Evolutionary conservation across 2,329 filamentous ascomycete species (phyloP).

Genomic region (Plenodomus tracheiphilus): DNA sequence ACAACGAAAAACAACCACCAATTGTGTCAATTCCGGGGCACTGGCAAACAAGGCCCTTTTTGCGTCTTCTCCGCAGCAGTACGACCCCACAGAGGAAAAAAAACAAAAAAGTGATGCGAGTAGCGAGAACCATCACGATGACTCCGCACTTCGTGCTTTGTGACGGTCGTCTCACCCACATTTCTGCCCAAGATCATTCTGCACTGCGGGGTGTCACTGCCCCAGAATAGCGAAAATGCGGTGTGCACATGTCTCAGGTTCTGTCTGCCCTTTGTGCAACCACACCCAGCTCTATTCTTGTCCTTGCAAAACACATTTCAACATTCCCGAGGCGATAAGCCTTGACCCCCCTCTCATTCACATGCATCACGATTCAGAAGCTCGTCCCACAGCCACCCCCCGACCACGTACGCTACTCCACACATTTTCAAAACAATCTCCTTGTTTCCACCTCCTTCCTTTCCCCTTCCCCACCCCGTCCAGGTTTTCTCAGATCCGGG

Average conservation of each 20-base stretch:
- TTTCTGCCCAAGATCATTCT: conserved; percentile 1
- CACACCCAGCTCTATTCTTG: conserved; percentile 14
- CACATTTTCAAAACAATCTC: neutral
- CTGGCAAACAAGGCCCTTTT: neutral
- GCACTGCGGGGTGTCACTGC: neutral
- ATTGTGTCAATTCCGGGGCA: neutral
- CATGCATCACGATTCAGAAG: conserved; percentile 5
- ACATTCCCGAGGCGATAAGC: conserved; percentile 19
- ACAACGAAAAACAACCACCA: conserved; percentile 11
- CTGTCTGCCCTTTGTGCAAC: conserved; percentile 13
- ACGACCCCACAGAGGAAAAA: neutral
- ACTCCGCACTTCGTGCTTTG: neutral
- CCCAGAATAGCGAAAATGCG: conserved; percentile 11
- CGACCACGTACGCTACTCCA: conserved; percentile 10
- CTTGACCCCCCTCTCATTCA: conserved; percentile 1
- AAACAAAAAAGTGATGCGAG: neutral
- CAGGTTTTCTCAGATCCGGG: neutral
- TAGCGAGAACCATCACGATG: neutral
- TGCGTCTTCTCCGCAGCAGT: neutral
- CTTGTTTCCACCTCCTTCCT: neutral
- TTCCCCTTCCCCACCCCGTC: conserved; percentile 6
- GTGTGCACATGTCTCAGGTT: conserved; percentile 16
- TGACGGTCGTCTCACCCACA: neutral
- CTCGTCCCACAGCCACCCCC: conserved; percentile 6
- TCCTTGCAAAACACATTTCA: conserved; percentile 14